Base-by-base conservation (phyloP, 805 yeast species). In the Saccharomycopsis sp. region DNA sequence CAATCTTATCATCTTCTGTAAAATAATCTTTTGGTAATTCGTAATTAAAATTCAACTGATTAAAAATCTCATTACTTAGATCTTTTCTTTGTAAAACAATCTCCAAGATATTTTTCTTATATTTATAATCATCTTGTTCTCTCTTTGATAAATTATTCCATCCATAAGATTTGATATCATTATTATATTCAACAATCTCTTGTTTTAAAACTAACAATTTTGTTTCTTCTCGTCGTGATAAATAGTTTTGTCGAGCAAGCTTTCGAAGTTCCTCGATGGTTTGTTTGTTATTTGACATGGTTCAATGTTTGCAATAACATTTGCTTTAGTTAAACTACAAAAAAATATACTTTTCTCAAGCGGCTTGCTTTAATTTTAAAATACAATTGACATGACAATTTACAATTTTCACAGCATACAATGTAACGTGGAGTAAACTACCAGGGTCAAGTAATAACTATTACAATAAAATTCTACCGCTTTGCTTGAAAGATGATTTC, bases 11-110 rank as follows among this genome's bases (percentile, higher is more conserved):
- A 30, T 35, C 38, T 3, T 80, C 79, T 2, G 69, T 70, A n/a
- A 68, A 45, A 46, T 69, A 68, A 37, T 76, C 85, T 28, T 70
- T 73, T 2, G 83, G 86, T 14, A 79, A 48, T 17, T 61, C 55
- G 47, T 75, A 80, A 4, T 63, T 70, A n/a, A 43, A 45, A 21
- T 50, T 36, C 2, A 43, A 25, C 30, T 40, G 35, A 5, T 26
- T 31, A 4, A 33, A 18, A 13, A 37, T 46, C 5, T 51, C 57
- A 3, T 48, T 49, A 5, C 55, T 57, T 6, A 60, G 56, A 4
- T 59, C 62, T 17, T 66, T 51, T 27, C 60, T 56, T 42, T 67
- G 69, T 20, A 61, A 51, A 14, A 71, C 63, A 23, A 74, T 53
- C 1, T 61, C 56, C 10, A 73, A 53, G 1, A 77, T 56, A 42